Evolutionary conservation across 2,329 filamentous ascomycete species (phyloP).

Genomic region (Fonsecaea erecta): DNA sequence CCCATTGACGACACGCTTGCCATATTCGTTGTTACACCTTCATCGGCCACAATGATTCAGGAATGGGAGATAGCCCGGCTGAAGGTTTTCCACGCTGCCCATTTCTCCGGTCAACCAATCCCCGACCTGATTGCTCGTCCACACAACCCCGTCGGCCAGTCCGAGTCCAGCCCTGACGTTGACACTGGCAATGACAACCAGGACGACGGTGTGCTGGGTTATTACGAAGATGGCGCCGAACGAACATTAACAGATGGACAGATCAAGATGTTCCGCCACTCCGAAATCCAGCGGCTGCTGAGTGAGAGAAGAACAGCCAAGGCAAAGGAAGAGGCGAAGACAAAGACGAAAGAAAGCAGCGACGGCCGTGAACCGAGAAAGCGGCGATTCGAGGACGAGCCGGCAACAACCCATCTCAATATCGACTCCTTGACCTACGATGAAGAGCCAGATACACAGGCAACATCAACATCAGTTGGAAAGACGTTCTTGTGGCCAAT

Average conservation of each 20-base stretch:
- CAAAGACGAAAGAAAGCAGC: conserved; percentile 10
- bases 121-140: conserved; percentile 19
- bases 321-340: conserved; percentile 26
- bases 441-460: conserved; percentile 20
- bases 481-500: conserved; percentile 36
- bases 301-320: conserved; percentile 49
- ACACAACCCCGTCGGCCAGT: neutral
- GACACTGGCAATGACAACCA: conserved; percentile 30
- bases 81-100: conserved; percentile 31
- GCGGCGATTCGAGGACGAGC: conserved; percentile 25
- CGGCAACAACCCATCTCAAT: neutral
- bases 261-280: conserved; percentile 87
- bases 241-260: conserved; percentile 90
- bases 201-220: conserved; percentile 69
- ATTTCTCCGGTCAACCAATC: conserved; percentile 32
- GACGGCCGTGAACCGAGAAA: conserved; percentile 9
- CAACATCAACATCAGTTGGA: neutral
- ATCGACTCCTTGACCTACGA: conserved; percentile 32
- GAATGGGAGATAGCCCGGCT: conserved; percentile 28
- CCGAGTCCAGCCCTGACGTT: neutral
- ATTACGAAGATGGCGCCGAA: conserved; percentile 84
- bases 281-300: conserved; percentile 76
- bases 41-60: conserved; percentile 16
- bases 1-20: neutral
- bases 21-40: neutral